phyloP scores from a whole-genome alignment of 441 rosid genomes.

The Macaranga tanarius region DNA sequence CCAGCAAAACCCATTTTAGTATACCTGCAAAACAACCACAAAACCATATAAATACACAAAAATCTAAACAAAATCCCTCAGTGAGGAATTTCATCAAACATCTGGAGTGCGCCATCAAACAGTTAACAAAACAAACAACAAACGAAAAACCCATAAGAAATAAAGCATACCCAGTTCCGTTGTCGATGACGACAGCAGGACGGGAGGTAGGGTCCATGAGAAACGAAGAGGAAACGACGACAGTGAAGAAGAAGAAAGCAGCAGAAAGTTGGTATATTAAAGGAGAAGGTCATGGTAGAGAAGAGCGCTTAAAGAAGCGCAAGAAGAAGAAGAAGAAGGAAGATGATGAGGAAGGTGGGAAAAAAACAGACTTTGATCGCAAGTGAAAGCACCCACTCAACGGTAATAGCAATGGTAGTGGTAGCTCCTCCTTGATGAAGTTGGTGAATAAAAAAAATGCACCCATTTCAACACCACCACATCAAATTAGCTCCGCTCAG shows the following conservation, averaged over 20 bases:
- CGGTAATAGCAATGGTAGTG: conserved; percentile 23
- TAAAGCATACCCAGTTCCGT: conserved; percentile 78
- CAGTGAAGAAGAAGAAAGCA: conserved; percentile 23
- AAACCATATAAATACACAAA: not conserved
- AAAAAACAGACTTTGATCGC: conserved; percentile 43
- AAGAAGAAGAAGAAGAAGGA: not conserved
- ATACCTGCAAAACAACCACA: conserved; percentile 50
- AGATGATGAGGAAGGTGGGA: conserved; percentile 10
- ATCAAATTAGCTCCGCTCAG: not conserved
- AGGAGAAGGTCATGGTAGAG: conserved; percentile 55
- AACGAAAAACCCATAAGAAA: too few species aligned
- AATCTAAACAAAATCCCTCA: conserved; percentile 1
- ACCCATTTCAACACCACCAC: conserved; percentile 43
- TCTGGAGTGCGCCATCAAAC: not conserved
- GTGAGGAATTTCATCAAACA: conserved; percentile 45
- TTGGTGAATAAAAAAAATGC: conserved; percentile 6
- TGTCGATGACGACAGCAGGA: conserved; percentile 96
- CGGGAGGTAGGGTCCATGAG: conserved; percentile 89
- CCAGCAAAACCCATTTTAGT: conserved; percentile 98
- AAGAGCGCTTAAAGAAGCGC: conserved; percentile 35
- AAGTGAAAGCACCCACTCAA: conserved; percentile 59
- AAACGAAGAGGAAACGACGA: not conserved
- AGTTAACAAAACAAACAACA: not conserved
- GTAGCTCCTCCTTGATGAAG: conserved; percentile 2
- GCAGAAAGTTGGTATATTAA: conserved; percentile 25